These are phyloP conservation scores for Metschnikowia anglica DNA, from an alignment of 805 yeast species.

Conservation along the genomic window DNA sequence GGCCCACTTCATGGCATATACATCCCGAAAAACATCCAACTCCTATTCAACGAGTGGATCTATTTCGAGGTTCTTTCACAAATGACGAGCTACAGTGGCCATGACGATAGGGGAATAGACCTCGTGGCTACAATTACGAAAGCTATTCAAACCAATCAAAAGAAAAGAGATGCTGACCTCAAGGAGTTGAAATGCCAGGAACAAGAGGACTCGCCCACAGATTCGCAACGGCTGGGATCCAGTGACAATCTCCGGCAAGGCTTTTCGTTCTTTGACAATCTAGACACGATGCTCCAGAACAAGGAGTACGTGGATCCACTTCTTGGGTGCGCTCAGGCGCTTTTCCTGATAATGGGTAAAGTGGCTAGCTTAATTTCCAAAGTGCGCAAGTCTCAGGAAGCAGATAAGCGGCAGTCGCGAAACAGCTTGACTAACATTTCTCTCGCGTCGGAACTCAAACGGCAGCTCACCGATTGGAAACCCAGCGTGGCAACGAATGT, in stretches of 20 bases:
- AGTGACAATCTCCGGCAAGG: slow-evolving; percentile 8
- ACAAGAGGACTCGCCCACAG: slow-evolving; percentile 17
- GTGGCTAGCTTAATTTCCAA: slow-evolving; percentile 56
- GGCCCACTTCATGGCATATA: slow-evolving; percentile 9
- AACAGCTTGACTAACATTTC: slow-evolving; percentile 51
- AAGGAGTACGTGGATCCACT: slow-evolving; percentile 57
- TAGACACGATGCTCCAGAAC: slow-evolving; percentile 36
- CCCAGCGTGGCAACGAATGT: slow-evolving; percentile 45
- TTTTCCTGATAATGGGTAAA: slow-evolving; percentile 63
- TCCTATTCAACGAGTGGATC: slow-evolving; percentile 62
- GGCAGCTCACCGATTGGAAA: slow-evolving; percentile 55
- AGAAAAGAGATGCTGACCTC: slow-evolving; percentile 14
- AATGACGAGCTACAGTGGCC: slow-evolving; percentile 53
- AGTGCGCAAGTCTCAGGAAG: slow-evolving; percentile 39
- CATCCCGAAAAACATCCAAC: slow-evolving; percentile 47
- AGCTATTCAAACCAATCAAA: slow-evolving; percentile 27
- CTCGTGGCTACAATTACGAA: slow-evolving; percentile 42
- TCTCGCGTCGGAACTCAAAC: slow-evolving; percentile 53
- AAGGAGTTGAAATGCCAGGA: slow-evolving; percentile 5
- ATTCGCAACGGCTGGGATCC: slow-evolving; percentile 27
- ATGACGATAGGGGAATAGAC: slow-evolving; percentile 45
- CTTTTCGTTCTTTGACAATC: slow-evolving; percentile 38
- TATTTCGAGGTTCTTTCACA: slow-evolving; percentile 68
- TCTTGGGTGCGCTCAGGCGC: slow-evolving; percentile 63
- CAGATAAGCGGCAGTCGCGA: slow-evolving; percentile 18